Evolutionary conservation across 331 rosid species (phyloP), one percentile per base, ranked within the genome.

Genomic region (Acacia concinna): DNA sequence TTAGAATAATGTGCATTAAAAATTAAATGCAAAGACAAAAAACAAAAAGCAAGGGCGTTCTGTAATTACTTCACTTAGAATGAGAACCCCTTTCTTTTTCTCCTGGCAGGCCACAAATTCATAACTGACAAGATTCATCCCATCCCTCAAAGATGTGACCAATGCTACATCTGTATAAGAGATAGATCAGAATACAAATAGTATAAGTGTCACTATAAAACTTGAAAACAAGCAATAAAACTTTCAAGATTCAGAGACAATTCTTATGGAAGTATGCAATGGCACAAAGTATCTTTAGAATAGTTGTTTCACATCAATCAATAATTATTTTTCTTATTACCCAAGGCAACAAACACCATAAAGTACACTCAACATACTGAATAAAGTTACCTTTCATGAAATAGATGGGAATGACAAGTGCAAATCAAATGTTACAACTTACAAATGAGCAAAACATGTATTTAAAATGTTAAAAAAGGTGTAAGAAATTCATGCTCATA

Each of bases 61-160:
- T 41, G 86, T 34, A n/a, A 49, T 77, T 88, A 93, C 99, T 97
- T 95, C 98, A 75, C 99, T 95, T 66, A 95, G 85, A 78, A 95
- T 93, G 84, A 95, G 99, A 85, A 93, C 99, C 51, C 99, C 99
- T 73, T 95, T 95, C 88, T 91, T 95, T 81, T 92, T 89, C 67
- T 92, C 98, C 91, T 95, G 98, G 77, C 99, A 95, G 7, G 98
- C 97, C 60, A 95, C 98, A 82, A 85, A 95, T 88, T 95, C 99
- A 75, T 95, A 95, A 86, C 99, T 95, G 82, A 93, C 99, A 75
- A 95, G 99, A 83, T 95, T 95, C 99, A 95, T 93, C 79, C 99
- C 99, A 79, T 95, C 99, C 86, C 99, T 95, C 74, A 95, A 83
- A 66, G 99, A 95, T 77, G 99, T 95, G 68, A 95, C 98, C 44